Evolutionary conservation across 2,329 filamentous ascomycete genomes (phyloP).

Genomic region (Claviceps purpurea): DNA sequence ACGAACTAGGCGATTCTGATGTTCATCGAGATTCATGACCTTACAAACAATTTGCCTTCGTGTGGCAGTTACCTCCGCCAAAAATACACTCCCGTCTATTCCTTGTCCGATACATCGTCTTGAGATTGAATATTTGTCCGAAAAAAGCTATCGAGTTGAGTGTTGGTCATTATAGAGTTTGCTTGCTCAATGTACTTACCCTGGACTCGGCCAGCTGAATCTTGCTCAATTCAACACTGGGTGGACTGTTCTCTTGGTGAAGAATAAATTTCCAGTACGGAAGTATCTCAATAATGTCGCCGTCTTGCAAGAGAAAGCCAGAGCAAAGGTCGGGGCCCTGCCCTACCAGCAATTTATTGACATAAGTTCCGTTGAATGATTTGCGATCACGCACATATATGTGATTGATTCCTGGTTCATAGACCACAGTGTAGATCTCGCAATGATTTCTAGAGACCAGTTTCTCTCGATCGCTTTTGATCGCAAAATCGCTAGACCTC

Average conservation of each 20-base stretch:
- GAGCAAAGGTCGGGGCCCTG: slow-evolving; percentile 21
- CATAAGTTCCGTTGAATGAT: slow-evolving; percentile 39
- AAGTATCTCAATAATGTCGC: slow-evolving; percentile 33
- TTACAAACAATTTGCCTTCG: slow-evolving; percentile 57
- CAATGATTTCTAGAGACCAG: slow-evolving; percentile 39
- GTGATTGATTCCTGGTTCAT: slow-evolving; percentile 29
- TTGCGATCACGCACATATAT: slow-evolving; percentile 44
- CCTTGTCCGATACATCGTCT: slow-evolving; percentile 24
- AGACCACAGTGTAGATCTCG: slow-evolving; percentile 40
- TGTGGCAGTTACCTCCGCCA: slow-evolving; percentile 32
- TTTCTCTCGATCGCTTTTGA: slow-evolving; percentile 23
- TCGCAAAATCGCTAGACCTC: slow-evolving; percentile 19
- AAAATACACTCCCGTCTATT: slow-evolving; percentile 22
- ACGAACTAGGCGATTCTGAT: slow-evolving; percentile 14
- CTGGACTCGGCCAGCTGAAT: slow-evolving; percentile 21
- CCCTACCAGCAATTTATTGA: slow-evolving; percentile 34
- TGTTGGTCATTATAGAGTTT: neutral
- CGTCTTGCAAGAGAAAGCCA: slow-evolving; percentile 34
- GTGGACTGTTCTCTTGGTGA: slow-evolving; percentile 15
- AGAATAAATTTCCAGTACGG: slow-evolving; percentile 25
- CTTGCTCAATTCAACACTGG: slow-evolving; percentile 10
- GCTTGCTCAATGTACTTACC: slow-evolving; percentile 10
- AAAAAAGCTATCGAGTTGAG: slow-evolving; percentile 14
- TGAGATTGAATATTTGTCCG: slow-evolving; percentile 20
- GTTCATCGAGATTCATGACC: slow-evolving; percentile 36